Evolutionary conservation across 495 filamentous ascomycete genomes (phyloP), one percentile per base, ranked within the genome.

Genomic region (Aspergillus mulundensis): DNA sequence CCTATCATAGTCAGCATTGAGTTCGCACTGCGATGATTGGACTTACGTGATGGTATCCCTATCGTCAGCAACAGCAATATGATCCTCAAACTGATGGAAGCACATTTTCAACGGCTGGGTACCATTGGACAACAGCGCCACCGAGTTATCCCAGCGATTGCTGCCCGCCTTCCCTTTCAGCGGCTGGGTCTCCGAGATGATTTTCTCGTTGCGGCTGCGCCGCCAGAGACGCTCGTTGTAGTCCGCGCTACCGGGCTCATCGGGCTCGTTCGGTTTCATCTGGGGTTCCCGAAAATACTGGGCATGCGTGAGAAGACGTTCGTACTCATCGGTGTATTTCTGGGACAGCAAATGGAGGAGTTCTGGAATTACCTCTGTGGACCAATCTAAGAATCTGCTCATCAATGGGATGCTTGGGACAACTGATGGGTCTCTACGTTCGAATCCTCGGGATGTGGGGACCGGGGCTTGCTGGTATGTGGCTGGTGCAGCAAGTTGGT

Each of bases 201-300:
- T 96, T 47, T 81, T 85, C 66, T 99, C 94, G 61, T 99, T 99
- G 39, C 94, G 87, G 45, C 89, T 86, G 52, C 94, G 81, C 48
- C 94, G 81, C 95, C 95, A 99, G 4, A 99, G 77, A 18, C 94
- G 84, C 61, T 91, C 83, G 67, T 99, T 99, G 71, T 99, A 97
- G 63, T 97, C 91, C n/a, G 89, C 85, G 60, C 90, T 95, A 12
- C 94, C 94, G 19, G 94, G 94, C 70, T 99, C 94, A 57, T 99
- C 94, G 23, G 91, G 88, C 62, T 99, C 94, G 50, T 87, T 89
- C 14, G 89, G 86, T 65, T 93, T 94, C 94, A 99, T 99, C 71
- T 99, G 94, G 40, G 95, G 95, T 70, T 99, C 91, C 41, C 94
- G 89, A 81, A 97, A 99, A 68, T 99, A 97, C 75, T 85, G 61